Percentiles rank a stretch among this genome's conserved stretches.
Conservation (phyloP, 352 stramenopile species). For the Globisporangium orthogonon region DNA sequence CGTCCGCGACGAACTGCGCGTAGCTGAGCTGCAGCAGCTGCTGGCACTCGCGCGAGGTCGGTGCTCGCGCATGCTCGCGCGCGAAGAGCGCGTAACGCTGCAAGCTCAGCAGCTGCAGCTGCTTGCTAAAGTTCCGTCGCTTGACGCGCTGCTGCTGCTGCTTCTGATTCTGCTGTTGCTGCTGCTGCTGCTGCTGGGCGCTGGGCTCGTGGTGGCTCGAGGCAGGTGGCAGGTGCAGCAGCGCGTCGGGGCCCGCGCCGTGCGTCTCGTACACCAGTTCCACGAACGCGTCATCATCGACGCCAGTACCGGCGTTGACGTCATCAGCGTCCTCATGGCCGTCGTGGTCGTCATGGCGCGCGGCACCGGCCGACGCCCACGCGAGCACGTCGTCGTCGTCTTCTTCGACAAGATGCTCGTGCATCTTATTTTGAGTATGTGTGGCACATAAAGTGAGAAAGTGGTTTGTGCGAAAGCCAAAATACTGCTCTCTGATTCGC, state of each 20-base stretch:
- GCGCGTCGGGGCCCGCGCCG: slow-evolving; percentile 4
- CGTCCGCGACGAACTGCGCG: slow-evolving; percentile 44
- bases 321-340: slow-evolving; percentile 5
- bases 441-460: too few relatives aligned
- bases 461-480: too few relatives aligned
- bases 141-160: slow-evolving; percentile 30
- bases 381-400: slow-evolving; percentile 40
- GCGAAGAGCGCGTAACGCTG: slow-evolving; percentile 44
- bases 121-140: slow-evolving; percentile 69
- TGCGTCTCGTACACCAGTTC: slow-evolving; percentile 7
- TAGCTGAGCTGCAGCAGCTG: slow-evolving; percentile 46
- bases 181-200: slow-evolving; percentile 1
- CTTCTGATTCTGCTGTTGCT: slow-evolving; percentile 5
- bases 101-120: slow-evolving; percentile 53
- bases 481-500: not conserved
- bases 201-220: not conserved
- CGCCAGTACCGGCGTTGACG: slow-evolving; percentile 18
- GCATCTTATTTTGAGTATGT: not conserved
- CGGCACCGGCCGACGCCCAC: slow-evolving; percentile 30
- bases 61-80: slow-evolving; percentile 26
- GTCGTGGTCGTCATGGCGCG: slow-evolving; percentile 10
- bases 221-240: slow-evolving; percentile 7
- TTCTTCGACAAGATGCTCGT: slow-evolving; percentile 11
- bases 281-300: slow-evolving; percentile 18
- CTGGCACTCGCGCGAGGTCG: slow-evolving; percentile 41